Conservation (phyloP, 2,329 filamentous ascomycete species). For the Colletotrichum sp. region DNA sequence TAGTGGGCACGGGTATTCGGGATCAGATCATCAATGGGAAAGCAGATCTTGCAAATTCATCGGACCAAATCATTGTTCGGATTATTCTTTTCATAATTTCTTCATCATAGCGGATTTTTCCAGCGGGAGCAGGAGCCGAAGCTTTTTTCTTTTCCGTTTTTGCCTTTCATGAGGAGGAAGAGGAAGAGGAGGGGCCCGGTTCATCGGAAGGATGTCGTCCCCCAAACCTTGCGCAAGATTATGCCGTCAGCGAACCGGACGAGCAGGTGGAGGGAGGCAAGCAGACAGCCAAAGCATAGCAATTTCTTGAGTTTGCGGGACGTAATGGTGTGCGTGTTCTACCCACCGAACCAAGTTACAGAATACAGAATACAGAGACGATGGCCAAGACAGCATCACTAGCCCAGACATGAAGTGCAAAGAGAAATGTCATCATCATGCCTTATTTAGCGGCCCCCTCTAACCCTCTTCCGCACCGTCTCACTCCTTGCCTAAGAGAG, state of each 20-base stretch:
- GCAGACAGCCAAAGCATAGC: not conserved
- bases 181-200: not conserved
- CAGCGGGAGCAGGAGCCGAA: not conserved
- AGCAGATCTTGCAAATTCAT: not conserved
- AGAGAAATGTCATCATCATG: not conserved
- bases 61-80: not conserved
- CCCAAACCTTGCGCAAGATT: not conserved
- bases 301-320: not conserved
- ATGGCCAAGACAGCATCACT: not conserved
- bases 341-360: not conserved
- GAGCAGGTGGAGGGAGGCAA: not conserved
- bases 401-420: not conserved
- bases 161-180: not conserved
- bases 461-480: not conserved
- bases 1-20: not conserved
- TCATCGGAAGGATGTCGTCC: constrained; percentile 9
- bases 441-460: not conserved
- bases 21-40: constrained; percentile 1
- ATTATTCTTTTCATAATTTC: not conserved
- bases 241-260: constrained; percentile 4
- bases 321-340: not conserved
- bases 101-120: not conserved
- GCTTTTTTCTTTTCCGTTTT: not conserved
- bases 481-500: not conserved
- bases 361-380: not conserved